Conservation (phyloP, 2,329 filamentous ascomycete genomes). For the Leptographium radiaticola region DNA sequence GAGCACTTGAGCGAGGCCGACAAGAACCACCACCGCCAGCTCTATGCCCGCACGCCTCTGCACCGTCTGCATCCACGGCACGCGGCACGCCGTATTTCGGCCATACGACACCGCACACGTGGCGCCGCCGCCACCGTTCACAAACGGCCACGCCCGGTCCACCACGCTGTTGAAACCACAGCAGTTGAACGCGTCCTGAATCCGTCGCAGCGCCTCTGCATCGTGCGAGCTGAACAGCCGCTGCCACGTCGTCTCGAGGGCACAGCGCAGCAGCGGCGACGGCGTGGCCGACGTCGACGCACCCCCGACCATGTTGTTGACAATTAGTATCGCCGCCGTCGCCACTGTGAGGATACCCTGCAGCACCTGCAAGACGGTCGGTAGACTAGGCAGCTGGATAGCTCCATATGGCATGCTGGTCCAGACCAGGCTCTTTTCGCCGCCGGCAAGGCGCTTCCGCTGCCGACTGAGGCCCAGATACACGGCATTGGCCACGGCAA, state of each 20-base stretch:
- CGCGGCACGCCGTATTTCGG: slow-evolving; percentile 33
- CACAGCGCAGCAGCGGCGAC: slow-evolving; percentile 29
- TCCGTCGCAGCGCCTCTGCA: slow-evolving; percentile 33
- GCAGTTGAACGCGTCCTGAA: slow-evolving; percentile 55
- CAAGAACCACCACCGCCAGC: slow-evolving; percentile 37
- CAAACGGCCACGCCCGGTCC: slow-evolving; percentile 54
- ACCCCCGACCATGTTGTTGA: slow-evolving; percentile 9
- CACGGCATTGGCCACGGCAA: slow-evolving; percentile 3
- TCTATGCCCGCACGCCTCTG: slow-evolving; percentile 39
- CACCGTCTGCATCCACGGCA: slow-evolving; percentile 42
- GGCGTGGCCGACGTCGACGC: slow-evolving; percentile 16
- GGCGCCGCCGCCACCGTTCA: slow-evolving; percentile 14
- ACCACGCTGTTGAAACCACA: slow-evolving; percentile 46
- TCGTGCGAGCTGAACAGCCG: slow-evolving; percentile 38
- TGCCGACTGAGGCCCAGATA: neutral
- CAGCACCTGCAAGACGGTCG: slow-evolving; percentile 5
- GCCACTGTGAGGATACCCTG: slow-evolving; percentile 23
- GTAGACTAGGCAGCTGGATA: neutral
- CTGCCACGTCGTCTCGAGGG: slow-evolving; percentile 43
- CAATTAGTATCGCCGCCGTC: slow-evolving; percentile 29
- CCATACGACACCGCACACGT: slow-evolving; percentile 31
- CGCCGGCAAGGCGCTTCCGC: neutral
- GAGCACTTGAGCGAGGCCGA: slow-evolving; percentile 43
- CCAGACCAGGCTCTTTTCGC: neutral
- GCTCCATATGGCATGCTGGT: neutral